A percentile compares a stretch with the other conserved stretches of the same genome.
Evolutionary conservation across 495 filamentous ascomycete species (phyloP).

Genomic region (Extremus antarcticus): DNA sequence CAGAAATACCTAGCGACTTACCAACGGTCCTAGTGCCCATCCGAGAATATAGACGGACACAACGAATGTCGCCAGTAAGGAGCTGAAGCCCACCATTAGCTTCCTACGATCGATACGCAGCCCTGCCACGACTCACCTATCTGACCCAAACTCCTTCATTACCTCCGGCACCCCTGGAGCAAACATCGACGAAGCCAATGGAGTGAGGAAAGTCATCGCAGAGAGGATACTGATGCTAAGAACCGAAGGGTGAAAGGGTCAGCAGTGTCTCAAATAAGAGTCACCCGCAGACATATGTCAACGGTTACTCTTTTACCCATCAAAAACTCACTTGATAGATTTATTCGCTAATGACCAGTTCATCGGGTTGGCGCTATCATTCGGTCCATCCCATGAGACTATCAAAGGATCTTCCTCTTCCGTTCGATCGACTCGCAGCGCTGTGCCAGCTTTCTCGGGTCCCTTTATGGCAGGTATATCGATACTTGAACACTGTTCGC

Average conservation of each 20-base stretch:
- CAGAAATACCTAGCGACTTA: not conserved
- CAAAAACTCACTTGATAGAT: too few species aligned
- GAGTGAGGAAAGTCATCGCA: constrained; percentile 30
- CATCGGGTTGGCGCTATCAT: constrained; percentile 34
- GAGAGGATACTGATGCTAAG: constrained; percentile 32
- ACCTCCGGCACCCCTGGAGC: constrained; percentile 32
- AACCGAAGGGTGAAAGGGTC: too few species aligned
- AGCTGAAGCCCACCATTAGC: constrained; percentile 9
- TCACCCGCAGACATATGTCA: too few species aligned
- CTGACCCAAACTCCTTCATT: constrained; percentile 20
- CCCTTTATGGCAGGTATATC: not conserved
- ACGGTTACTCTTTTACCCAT: too few species aligned
- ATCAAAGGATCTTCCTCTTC: not conserved
- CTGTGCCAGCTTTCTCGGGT: not conserved
- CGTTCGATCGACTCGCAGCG: not conserved
- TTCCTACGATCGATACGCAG: not conserved
- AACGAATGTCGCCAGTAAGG: constrained; percentile 27
- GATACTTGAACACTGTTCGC: not conserved
- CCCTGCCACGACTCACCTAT: not conserved
- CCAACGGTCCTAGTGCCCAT: constrained; percentile 43
- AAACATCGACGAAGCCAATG: constrained; percentile 33
- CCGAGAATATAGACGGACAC: constrained; percentile 37
- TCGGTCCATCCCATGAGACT: constrained; percentile 19
- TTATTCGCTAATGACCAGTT: constrained; percentile 37
- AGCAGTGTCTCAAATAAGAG: too few species aligned